Percentiles rank a stretch among this genome's conserved stretches.
These are phyloP conservation scores for Alternaria sp. DNA, from an alignment of 2,329 filamentous ascomycete genomes.

Conservation along the genomic window DNA sequence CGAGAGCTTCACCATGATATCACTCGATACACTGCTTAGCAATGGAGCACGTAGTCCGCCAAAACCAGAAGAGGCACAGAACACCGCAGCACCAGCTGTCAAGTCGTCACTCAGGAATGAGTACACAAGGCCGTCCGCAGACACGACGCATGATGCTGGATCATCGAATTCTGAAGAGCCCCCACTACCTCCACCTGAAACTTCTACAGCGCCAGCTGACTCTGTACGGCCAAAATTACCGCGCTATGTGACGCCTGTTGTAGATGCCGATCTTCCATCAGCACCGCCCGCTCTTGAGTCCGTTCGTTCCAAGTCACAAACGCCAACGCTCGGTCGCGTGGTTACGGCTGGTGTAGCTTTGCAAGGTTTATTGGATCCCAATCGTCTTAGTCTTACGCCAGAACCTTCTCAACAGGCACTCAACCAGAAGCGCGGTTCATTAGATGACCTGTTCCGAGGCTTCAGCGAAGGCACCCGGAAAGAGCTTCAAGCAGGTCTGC, in stretches of 20 bases:
- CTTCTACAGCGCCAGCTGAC: slow-evolving; percentile 6
- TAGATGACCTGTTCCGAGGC: slow-evolving; percentile 50
- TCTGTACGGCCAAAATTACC: slow-evolving; percentile 25
- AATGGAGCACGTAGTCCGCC: slow-evolving; percentile 37
- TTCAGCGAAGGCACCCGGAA: slow-evolving; percentile 51
- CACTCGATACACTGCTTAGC: slow-evolving; percentile 56
- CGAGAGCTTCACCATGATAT: slow-evolving; percentile 62
- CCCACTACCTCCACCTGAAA: slow-evolving; percentile 16
- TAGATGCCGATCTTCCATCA: slow-evolving; percentile 37
- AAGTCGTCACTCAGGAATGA: slow-evolving; percentile 24
- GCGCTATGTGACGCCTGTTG: slow-evolving; percentile 40
- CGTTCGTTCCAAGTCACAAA: slow-evolving; percentile 33
- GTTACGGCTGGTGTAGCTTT: slow-evolving; percentile 51
- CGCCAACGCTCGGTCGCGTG: slow-evolving; percentile 45
- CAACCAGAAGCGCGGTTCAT: slow-evolving; percentile 32
- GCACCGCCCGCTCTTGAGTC: slow-evolving; percentile 42
- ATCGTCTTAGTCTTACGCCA: slow-evolving; percentile 40
- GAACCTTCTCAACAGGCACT: slow-evolving; percentile 32
- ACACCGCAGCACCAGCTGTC: slow-evolving; percentile 11
- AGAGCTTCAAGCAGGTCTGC: slow-evolving; percentile 50
- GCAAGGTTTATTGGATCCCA: slow-evolving; percentile 47
- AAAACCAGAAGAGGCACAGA: slow-evolving; percentile 17
- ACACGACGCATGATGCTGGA: background rate
- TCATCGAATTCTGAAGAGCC: slow-evolving; percentile 7
- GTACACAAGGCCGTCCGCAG: slow-evolving; percentile 17